phyloP scores from a whole-genome alignment of 345 rosid genomes.

The Salix purpurea region DNA sequence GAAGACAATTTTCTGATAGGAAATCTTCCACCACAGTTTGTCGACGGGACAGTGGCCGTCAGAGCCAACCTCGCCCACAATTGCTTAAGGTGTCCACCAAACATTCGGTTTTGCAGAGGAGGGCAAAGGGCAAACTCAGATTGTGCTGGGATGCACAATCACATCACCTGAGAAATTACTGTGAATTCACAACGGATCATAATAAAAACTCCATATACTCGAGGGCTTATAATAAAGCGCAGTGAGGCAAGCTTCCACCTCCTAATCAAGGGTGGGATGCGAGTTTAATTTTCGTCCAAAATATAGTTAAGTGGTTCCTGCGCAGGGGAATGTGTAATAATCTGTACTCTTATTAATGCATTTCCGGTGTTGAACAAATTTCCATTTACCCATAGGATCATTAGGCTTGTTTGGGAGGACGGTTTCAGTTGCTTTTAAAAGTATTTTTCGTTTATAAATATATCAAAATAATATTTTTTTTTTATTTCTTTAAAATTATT shows the following conservation, averaged over 20 bases:
- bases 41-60: background rate
- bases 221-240: background rate
- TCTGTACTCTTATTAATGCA: background rate
- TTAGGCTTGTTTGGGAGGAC: no score
- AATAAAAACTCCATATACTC: background rate
- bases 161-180: background rate
- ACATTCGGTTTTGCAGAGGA: constrained; percentile 40
- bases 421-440: no score
- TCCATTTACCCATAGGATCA: background rate
- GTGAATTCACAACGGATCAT: background rate
- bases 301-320: background rate
- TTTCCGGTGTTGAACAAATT: background rate
- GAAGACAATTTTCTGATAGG: constrained; percentile 40
- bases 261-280: background rate
- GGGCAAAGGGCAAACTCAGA: constrained; percentile 42
- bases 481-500: no score
- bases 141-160: constrained; percentile 7
- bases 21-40: constrained; percentile 40
- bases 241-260: background rate
- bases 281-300: background rate
- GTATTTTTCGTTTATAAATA: no score
- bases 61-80: constrained; percentile 53
- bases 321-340: background rate
- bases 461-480: no score
- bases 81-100: constrained; percentile 37